Evolutionary conservation across 148 eudicot species (phyloP), one percentile per base, ranked within the genome.

Genomic region (Persicaria maculosa): DNA sequence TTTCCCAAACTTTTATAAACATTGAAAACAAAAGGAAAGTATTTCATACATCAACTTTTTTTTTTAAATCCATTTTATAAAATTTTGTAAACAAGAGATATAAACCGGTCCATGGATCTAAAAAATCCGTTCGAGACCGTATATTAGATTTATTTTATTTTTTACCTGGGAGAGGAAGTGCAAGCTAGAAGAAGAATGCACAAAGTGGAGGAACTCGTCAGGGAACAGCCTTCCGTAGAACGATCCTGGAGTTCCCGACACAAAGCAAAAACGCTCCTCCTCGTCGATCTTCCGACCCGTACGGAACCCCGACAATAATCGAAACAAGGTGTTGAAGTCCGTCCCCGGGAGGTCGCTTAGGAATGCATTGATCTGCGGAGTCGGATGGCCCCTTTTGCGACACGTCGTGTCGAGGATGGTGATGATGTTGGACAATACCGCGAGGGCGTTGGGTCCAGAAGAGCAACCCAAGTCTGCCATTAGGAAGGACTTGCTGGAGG

Each of bases 321-420:
- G 71, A 69, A 85, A 85, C 75, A 88, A 73, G 74, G 76, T 62
- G 78, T 88, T 88, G 74, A 88, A 88, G 64, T 88, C 91, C 17
- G 81, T 88, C 7, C 81, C 81, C 0, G 89, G 86, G 9, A 85
- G 91, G 62, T 88, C 61, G 50, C 53, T 73, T 12, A 52, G 16
- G 75, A 50, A 73, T 8, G 57, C 61, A 12, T 73, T 40, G n/a
- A 73, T 10, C 22, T 73, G 64, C 19, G 65, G 75, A 17, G 53
- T 52, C 20, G 59, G 44, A 19, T 10, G 40, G 40, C 44, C 44
- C 20, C 44, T 54, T 11, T 25, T 5, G 2, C 6, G 20, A 45
- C 50, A 73, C 3, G 64, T 25, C 11, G 46, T 11, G 47, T 53
- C 44, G 20, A 59, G 55, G n/a, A 8, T 19, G 20, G 25, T 10